Percentiles rank a stretch among this genome's conserved stretches.
Evolutionary conservation across 192 early-diverging fungal genomes (phyloP).

Genomic region (Coemansia sp.): DNA sequence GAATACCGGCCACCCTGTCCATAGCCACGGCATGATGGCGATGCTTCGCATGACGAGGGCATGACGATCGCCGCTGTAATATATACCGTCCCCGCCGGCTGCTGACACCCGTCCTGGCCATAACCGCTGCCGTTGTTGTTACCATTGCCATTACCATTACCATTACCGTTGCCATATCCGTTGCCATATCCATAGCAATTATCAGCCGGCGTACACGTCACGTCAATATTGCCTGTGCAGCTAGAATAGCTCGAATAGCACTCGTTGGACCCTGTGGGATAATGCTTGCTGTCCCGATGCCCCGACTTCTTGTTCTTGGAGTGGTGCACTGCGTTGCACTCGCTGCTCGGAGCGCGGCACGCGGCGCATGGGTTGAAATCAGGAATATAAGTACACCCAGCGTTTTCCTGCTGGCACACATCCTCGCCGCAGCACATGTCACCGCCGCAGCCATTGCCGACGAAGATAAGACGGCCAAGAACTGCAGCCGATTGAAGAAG

Average conservation of each 20-base stretch:
- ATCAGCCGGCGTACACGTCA: no score
- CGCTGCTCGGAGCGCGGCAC: background rate
- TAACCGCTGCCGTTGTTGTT: background rate
- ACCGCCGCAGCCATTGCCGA: slow-evolving; percentile 13
- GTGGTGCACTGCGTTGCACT: background rate
- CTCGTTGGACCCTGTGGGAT: background rate
- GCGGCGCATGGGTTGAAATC: background rate
- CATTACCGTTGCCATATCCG: no score
- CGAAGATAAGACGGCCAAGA: slow-evolving; percentile 9
- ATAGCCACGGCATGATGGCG: background rate
- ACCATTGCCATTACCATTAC: no score
- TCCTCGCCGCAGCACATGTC: background rate
- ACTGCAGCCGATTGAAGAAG: slow-evolving; percentile 7
- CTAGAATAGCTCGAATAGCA: background rate
- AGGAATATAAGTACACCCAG: background rate
- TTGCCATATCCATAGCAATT: no score
- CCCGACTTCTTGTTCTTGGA: background rate
- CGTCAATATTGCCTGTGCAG: background rate
- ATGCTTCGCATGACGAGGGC: background rate
- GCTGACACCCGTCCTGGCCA: background rate
- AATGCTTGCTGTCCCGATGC: background rate
- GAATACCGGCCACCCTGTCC: background rate
- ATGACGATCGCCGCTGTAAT: background rate
- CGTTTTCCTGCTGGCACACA: background rate
- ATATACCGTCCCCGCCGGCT: background rate